phyloP scores from a whole-genome alignment of 495 filamentous ascomycete species.

The Hypoxylon trugodes region DNA sequence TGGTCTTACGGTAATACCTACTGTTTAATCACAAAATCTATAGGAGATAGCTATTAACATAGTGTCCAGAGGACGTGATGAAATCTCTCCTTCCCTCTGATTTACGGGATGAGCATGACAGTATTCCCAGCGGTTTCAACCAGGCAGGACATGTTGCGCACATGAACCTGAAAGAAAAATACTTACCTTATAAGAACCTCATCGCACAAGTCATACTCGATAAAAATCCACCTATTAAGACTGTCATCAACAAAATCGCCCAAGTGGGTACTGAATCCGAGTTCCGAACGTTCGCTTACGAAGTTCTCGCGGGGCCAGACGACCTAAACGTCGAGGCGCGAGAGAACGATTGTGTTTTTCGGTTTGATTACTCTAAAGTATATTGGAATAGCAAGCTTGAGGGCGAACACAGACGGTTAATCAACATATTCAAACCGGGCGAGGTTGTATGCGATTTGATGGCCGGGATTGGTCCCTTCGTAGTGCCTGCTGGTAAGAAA shows the following conservation, averaged over 20 bases:
- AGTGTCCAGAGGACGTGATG: conserved; percentile 77
- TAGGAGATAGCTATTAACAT: conserved; percentile 11
- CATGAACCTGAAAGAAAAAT: conserved; percentile 85
- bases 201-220: conserved; percentile 86
- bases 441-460: conserved; percentile 97
- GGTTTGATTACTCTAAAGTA: conserved; percentile 83
- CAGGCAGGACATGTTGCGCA: conserved; percentile 92
- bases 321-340: conserved; percentile 80
- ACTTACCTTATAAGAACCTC: conserved; percentile 80
- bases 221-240: conserved; percentile 79
- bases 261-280: conserved; percentile 83
- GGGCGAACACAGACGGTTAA: conserved; percentile 84
- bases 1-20: conserved; percentile 78
- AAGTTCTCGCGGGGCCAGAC: conserved; percentile 82
- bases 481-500: conserved; percentile 88
- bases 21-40: conserved; percentile 2
- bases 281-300: conserved; percentile 93
- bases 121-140: conserved; percentile 86
- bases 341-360: conserved; percentile 69
- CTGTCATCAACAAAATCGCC: conserved; percentile 96
- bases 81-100: conserved; percentile 75
- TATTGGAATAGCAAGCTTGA: conserved; percentile 97
- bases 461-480: conserved; percentile 97
- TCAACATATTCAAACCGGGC: conserved; percentile 78
- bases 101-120: conserved; percentile 63